phyloP scores from a whole-genome alignment of 495 filamentous ascomycete genomes.

The Podospora pseudoanserina region DNA sequence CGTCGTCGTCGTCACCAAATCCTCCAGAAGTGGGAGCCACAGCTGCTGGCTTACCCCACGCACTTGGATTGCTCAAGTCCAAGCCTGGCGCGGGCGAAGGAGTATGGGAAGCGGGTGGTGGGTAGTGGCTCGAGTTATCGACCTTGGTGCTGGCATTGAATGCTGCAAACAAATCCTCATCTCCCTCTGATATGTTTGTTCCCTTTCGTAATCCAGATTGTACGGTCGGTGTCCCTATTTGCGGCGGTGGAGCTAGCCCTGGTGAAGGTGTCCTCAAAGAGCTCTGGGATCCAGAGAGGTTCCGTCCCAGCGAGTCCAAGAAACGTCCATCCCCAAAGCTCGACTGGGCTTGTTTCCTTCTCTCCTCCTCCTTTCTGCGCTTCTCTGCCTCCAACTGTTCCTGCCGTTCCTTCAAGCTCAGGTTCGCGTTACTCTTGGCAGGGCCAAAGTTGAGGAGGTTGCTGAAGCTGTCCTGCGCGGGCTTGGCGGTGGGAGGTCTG shows the following conservation, averaged over 20 bases:
- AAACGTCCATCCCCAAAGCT: slow-evolving; percentile 71
- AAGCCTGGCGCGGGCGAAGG: slow-evolving; percentile 26
- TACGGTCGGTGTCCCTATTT: slow-evolving; percentile 9
- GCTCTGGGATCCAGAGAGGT: slow-evolving; percentile 29
- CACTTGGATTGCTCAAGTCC: slow-evolving; percentile 37
- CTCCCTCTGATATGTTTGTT: slow-evolving; percentile 35
- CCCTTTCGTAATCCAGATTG: slow-evolving; percentile 16
- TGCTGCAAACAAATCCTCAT: slow-evolving; percentile 60
- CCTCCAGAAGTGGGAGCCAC: slow-evolving; percentile 19
- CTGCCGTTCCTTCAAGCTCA: slow-evolving; percentile 82
- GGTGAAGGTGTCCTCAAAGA: slow-evolving; percentile 38
- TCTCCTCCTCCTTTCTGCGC: slow-evolving; percentile 68
- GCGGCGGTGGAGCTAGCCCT: slow-evolving; percentile 27
- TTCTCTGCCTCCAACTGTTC: slow-evolving; percentile 75
- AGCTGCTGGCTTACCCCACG: slow-evolving; percentile 34
- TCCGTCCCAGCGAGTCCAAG: slow-evolving; percentile 62
- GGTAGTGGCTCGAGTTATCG: slow-evolving; percentile 58
- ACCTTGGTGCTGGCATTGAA: slow-evolving; percentile 58
- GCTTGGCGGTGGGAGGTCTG: slow-evolving; percentile 57
- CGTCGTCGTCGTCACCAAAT: slow-evolving; percentile 54
- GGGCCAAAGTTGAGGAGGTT: slow-evolving; percentile 75
- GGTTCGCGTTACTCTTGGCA: slow-evolving; percentile 62
- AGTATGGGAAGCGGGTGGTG: slow-evolving; percentile 42
- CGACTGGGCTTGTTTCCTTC: slow-evolving; percentile 61
- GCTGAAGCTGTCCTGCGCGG: slow-evolving; percentile 80